A percentile compares a stretch with the other conserved stretches of the same genome.
Evolutionary conservation across 2,329 filamentous ascomycete genomes (phyloP).

Genomic region (Aureobasidium uvarum): DNA sequence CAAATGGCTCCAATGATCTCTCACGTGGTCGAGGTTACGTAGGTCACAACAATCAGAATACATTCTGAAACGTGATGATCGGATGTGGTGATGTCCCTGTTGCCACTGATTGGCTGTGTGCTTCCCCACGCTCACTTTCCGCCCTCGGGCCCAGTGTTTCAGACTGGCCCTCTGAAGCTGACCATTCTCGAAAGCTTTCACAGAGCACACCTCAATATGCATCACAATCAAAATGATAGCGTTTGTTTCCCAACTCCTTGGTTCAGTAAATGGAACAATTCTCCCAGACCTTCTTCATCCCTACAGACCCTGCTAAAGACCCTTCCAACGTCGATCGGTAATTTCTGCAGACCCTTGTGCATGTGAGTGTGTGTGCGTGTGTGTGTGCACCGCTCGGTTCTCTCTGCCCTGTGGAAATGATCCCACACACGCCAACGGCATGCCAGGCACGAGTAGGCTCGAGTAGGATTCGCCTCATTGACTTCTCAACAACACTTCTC

Average conservation of each 20-base stretch:
- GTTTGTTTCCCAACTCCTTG: not conserved
- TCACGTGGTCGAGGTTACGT: conserved; percentile 17
- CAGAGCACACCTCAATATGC: conserved; percentile 4
- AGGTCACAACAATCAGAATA: conserved; percentile 9
- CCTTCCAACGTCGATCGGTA: conserved; percentile 11
- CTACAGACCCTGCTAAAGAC: conserved; percentile 19
- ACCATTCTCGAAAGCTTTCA: conserved; percentile 21
- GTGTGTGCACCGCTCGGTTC: conserved; percentile 21
- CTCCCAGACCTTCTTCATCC: conserved; percentile 11
- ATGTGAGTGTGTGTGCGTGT: too few relatives aligned
- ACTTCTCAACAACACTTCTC: conserved; percentile 19
- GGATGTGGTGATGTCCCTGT: not conserved
- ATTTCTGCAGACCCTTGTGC: conserved; percentile 24
- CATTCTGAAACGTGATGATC: conserved; percentile 11
- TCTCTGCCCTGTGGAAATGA: conserved; percentile 25
- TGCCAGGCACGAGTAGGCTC: conserved; percentile 10
- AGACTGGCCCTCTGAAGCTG: conserved; percentile 1
- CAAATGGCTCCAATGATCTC: not conserved
- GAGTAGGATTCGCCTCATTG: not conserved
- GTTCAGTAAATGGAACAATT: not conserved
- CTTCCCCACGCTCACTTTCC: conserved; percentile 13
- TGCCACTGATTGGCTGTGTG: not conserved
- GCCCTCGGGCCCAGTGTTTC: conserved; percentile 19
- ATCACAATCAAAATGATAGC: conserved; percentile 18
- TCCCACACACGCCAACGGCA: conserved; percentile 1